Conservation (phyloP, 257 asterid genomes). For the Gentiana straminea region DNA sequence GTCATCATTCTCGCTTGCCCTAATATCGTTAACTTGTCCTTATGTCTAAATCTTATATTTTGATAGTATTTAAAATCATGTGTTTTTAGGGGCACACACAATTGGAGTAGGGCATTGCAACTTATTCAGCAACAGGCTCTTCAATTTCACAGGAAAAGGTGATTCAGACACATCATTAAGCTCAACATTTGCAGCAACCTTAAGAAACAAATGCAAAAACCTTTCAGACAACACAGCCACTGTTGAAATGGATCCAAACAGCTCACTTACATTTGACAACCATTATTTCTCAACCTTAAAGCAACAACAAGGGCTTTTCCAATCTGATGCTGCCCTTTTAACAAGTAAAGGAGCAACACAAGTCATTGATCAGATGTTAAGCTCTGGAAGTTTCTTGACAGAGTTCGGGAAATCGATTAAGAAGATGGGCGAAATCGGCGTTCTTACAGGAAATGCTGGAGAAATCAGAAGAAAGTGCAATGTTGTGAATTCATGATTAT, state of each 20-base stretch:
- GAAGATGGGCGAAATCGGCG: conserved; percentile 24
- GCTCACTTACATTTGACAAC: conserved; percentile 25
- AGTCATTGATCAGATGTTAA: conserved; percentile 17
- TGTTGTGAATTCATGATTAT: conserved; percentile 7
- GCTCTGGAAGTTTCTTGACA: conserved; percentile 14
- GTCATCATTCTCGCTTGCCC: no score
- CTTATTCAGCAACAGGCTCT: conserved; percentile 12
- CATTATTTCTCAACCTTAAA: conserved; percentile 23
- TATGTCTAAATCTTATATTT: no score
- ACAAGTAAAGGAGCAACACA: conserved; percentile 14
- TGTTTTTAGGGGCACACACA: conserved; percentile 13
- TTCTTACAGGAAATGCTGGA: background rate
- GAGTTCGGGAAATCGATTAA: conserved; percentile 21
- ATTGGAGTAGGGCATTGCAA: conserved; percentile 18
- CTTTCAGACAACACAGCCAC: conserved; percentile 19
- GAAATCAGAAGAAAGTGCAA: conserved; percentile 25
- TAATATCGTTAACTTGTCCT: no score
- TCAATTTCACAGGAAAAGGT: conserved; percentile 17
- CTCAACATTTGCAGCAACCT: conserved; percentile 8
- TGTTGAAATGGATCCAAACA: conserved; percentile 37
- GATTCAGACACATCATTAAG: conserved; percentile 16
- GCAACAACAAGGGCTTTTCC: conserved; percentile 33
- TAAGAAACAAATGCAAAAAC: conserved; percentile 16
- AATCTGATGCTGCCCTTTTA: conserved; percentile 45
- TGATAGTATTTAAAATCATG: no score